These are phyloP conservation scores for Aspergillus cristatus DNA, from an alignment of 495 filamentous ascomycete species.

Conservation along the genomic window DNA sequence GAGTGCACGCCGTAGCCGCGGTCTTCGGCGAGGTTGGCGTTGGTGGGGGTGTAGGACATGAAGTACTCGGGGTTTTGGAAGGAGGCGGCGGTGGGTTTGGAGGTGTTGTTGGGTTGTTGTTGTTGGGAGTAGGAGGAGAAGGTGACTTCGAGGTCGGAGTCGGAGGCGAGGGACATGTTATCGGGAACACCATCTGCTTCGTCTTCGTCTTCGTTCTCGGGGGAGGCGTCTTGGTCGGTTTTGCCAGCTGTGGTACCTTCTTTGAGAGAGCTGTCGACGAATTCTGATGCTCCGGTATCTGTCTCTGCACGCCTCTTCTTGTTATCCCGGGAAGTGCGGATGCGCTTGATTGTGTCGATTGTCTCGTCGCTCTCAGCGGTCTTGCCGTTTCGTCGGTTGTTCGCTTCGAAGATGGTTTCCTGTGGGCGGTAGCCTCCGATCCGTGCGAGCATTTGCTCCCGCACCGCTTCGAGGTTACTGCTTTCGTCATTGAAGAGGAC, in stretches of 20 bases:
- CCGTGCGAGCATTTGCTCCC: slow-evolving; percentile 74
- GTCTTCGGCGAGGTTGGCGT: slow-evolving; percentile 71
- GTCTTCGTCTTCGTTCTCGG: slow-evolving; percentile 25
- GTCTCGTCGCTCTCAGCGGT: slow-evolving; percentile 49
- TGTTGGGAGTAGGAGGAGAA: slow-evolving; percentile 52
- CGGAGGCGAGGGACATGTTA: slow-evolving; percentile 59
- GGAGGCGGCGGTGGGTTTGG: slow-evolving; percentile 26
- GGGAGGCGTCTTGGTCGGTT: slow-evolving; percentile 18
- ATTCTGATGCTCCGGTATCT: slow-evolving; percentile 18
- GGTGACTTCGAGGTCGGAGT: slow-evolving; percentile 73
- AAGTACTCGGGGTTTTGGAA: slow-evolving; percentile 84
- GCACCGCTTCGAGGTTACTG: slow-evolving; percentile 54
- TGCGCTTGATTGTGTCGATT: slow-evolving; percentile 69
- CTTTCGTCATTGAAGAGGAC: slow-evolving; percentile 63
- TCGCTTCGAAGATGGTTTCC: slow-evolving; percentile 93
- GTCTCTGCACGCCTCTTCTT: slow-evolving; percentile 29
- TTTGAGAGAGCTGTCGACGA: slow-evolving; percentile 16
- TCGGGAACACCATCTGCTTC: slow-evolving; percentile 35
- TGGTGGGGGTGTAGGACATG: slow-evolving; percentile 85
- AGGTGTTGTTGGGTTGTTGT: slow-evolving; percentile 22
- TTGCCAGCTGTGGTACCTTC: slow-evolving; percentile 24
- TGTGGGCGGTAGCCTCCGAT: slow-evolving; percentile 79
- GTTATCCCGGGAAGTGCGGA: slow-evolving; percentile 45
- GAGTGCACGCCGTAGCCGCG: slow-evolving; percentile 87
- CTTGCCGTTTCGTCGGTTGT: slow-evolving; percentile 55